phyloP scores from a whole-genome alignment of 805 yeast genomes.

The Naumovozyma baii region DNA sequence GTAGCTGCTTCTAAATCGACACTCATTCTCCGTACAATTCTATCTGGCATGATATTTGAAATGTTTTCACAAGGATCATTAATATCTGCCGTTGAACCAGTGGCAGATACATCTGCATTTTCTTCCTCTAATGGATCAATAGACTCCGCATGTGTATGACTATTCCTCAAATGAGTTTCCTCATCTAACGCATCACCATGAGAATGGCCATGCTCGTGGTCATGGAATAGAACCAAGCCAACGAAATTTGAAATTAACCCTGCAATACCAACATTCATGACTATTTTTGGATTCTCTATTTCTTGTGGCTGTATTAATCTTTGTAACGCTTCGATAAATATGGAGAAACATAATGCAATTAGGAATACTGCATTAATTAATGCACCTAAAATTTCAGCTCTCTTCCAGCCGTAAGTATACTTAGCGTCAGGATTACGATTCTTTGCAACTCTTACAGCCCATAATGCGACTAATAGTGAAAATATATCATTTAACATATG shows the following conservation, averaged over 20 bases:
- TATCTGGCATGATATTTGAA: conserved; percentile 18
- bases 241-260: conserved; percentile 75
- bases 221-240: conserved; percentile 83
- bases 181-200: no score
- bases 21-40: conserved; percentile 15
- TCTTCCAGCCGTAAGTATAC: conserved; percentile 94
- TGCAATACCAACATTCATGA: conserved; percentile 68
- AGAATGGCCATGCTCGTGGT: conserved; percentile 49
- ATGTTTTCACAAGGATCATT: conserved; percentile 7
- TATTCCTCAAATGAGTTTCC: conserved; percentile 7
- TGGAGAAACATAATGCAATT: conserved; percentile 83
- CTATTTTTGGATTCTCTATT: conserved; percentile 68
- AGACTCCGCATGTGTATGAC: conserved; percentile 13
- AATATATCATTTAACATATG: conserved; percentile 94
- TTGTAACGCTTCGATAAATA: conserved; percentile 84
- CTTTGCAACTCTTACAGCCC: conserved; percentile 90
- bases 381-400: conserved; percentile 95
- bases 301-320: conserved; percentile 72
- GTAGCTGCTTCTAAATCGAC: conserved; percentile 31
- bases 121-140: conserved; percentile 2
- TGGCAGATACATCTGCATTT: not conserved
- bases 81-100: not conserved
- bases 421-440: conserved; percentile 70
- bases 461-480: conserved; percentile 76
- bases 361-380: conserved; percentile 85